Evolutionary conservation across 169 alveolate species (phyloP), one percentile per base, ranked within the genome.

Genomic region (Condylostoma magnum): DNA sequence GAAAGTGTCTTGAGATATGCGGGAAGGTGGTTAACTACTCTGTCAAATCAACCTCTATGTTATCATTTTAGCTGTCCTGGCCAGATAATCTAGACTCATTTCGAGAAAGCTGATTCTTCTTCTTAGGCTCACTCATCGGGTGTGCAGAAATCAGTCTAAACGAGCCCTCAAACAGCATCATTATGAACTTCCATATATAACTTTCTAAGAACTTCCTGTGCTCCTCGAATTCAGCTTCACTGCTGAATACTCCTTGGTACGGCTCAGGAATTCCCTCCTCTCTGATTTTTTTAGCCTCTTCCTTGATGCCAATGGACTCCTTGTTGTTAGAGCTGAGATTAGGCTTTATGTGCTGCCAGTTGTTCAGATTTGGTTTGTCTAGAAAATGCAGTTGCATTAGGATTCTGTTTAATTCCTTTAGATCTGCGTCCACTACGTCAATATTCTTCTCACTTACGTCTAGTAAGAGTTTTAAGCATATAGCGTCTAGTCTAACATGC

Each of bases 151-250:
- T 36, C n/a, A 60, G 33, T 27, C 71, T 33, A 60, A 60, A 60
- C 1, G 56, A 52, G 1, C 56, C 71, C 43, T 60, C 71, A 60
- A 60, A 60, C n/a, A 60, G 12, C 71, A 60, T 60, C 56, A 60
- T 2, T 38, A 18, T 25, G 31, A n/a, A 60, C 28, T 60, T 60
- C 58, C 71, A 60, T 28, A 60, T n/a, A n/a, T 60, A 36, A 8
- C 34, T 15, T 15, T 60, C 36, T 6, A 60, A 8, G 10, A n/a
- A 18, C 2, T 38, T 38, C 15, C 43, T 33, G 30, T 60, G 71
- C 2, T 60, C 33, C 6, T 10, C 10, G 31, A 60, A 60, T 12
- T 60, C 71, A 8, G 2, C 2, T 41, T 60, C 71, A n/a, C 56
- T 22, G 6, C 10, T 15, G 25, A 60, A 60, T 31, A 2, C 34